Base-by-base conservation (phyloP, 495 filamentous ascomycete species). In the Penicillium angulare region DNA sequence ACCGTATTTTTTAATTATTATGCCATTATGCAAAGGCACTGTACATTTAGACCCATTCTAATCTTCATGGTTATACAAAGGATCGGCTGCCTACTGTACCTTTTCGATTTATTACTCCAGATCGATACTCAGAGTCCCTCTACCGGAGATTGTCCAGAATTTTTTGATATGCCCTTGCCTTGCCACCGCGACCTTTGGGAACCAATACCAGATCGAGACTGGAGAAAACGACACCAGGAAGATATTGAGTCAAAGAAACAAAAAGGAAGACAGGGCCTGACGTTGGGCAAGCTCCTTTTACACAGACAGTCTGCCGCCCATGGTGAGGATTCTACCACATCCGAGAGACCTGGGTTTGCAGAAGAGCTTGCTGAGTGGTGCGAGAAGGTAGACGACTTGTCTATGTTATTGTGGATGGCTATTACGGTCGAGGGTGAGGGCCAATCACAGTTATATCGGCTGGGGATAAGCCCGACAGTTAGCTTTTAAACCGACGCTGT, bases 351-450 rank as follows among this genome's bases (percentile, higher is more conserved):
- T 2, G 41, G 21, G 6, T 15, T 44, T 12, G 41, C 21, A 9
- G 32, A 48, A 22, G 45, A 48, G 15, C 32, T 48, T 5, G 16
- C 45, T 38, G 45, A 39, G 26, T 47, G 44, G 44, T 47, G 44
- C 16, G 32, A 36, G 12, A 35, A 17, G 15, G 44, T 21, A n/a
- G 44, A 47, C 17, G 44, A 47, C 26, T 18, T 47, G 6, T 47
- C 32, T 6, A 47, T 47, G 44, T 33, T 47, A 9, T n/a, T 47
- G 13, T 47, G 32, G 32, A 26, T 47, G 29, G 44, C 31, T 5
- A 9, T 38, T 17, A 47, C 44, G 3, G 44, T 47, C 1, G 44
- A 47, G n/a, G 44, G 44, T 3, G 32, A 47, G 16, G 44, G 44
- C 10, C 41, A 44, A 16, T 44, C 41, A 8, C 23, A 29, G 13